These are phyloP conservation scores for Stevia rebaudiana DNA, from an alignment of 140 eudicot species.

Conservation along the genomic window DNA sequence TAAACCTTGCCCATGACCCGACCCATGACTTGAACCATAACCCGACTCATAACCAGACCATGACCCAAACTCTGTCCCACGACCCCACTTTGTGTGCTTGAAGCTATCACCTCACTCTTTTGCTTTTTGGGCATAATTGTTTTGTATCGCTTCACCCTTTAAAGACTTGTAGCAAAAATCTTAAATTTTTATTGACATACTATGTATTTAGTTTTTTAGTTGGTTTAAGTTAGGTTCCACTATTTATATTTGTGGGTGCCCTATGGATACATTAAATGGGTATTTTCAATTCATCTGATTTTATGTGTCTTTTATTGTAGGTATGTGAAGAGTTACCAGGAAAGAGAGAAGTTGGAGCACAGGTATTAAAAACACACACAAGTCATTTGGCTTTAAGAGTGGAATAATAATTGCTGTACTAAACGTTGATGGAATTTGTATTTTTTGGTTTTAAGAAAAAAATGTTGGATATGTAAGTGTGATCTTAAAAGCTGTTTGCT, in stretches of 20 bases:
- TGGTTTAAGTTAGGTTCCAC: not conserved
- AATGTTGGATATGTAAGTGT: not conserved
- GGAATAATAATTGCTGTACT: constrained; percentile 24
- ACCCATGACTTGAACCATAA: too few relatives aligned
- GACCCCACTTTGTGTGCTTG: too few relatives aligned
- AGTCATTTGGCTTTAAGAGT: not conserved
- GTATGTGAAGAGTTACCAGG: constrained; percentile 58
- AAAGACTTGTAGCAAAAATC: not conserved
- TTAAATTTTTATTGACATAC: not conserved
- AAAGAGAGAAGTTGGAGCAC: constrained; percentile 68
- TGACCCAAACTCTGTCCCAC: too few relatives aligned
- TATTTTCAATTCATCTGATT: not conserved
- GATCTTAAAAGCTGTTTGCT: constrained; percentile 1
- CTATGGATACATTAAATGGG: not conserved
- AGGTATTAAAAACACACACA: constrained; percentile 43
- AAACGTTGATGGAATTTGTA: constrained; percentile 1
- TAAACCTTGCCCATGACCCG: too few relatives aligned
- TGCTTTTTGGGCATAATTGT: too few relatives aligned
- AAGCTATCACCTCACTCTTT: too few relatives aligned
- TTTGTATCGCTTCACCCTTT: too few relatives aligned
- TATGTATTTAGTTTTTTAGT: not conserved
- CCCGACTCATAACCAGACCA: too few relatives aligned
- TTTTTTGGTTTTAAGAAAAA: constrained; percentile 9
- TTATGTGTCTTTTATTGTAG: constrained; percentile 30
- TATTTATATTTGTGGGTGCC: not conserved